Percentiles rank a stretch among this genome's conserved stretches.
phyloP scores from a whole-genome alignment of 1,284 basidiomycete genomes.

The Papiliotrema laurentii region DNA sequence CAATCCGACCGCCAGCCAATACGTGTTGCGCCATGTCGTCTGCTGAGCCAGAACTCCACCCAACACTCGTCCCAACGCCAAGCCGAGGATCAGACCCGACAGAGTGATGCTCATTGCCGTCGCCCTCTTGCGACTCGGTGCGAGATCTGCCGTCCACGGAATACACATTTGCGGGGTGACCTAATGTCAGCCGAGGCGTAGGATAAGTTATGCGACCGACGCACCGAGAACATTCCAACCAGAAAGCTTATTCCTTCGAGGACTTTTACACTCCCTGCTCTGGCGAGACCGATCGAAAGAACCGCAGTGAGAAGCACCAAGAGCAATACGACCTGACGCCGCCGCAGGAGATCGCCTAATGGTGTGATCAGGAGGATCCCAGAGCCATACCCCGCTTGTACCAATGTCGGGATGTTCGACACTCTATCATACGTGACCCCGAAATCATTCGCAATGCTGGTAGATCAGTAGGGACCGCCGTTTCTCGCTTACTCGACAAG shows the following conservation, averaged over 20 bases:
- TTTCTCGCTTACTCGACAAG: slow-evolving; percentile 51
- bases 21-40: slow-evolving; percentile 60
- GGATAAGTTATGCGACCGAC: background rate
- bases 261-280: slow-evolving; percentile 53
- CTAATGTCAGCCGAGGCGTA: slow-evolving; percentile 7
- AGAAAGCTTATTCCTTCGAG: slow-evolving; percentile 60
- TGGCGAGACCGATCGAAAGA: slow-evolving; percentile 58
- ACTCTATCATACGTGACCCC: slow-evolving; percentile 57
- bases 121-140: slow-evolving; percentile 59
- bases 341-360: slow-evolving; percentile 62
- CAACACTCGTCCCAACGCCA: slow-evolving; percentile 64
- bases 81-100: slow-evolving; percentile 64
- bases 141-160: slow-evolving; percentile 63
- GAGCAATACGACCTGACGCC: slow-evolving; percentile 55
- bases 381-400: slow-evolving; percentile 52
- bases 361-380: slow-evolving; percentile 62
- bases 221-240: slow-evolving; percentile 56
- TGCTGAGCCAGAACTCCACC: slow-evolving; percentile 64
- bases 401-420: slow-evolving; percentile 56
- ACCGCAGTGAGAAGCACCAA: slow-evolving; percentile 52
- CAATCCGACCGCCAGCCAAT: slow-evolving; percentile 61
- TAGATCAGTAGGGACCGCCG: slow-evolving; percentile 1
- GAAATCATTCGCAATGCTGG: slow-evolving; percentile 49
- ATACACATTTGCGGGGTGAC: slow-evolving; percentile 52
- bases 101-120: slow-evolving; percentile 63